phyloP scores from a whole-genome alignment of 139 green algal species.

The Monoraphidium neglectum region DNA sequence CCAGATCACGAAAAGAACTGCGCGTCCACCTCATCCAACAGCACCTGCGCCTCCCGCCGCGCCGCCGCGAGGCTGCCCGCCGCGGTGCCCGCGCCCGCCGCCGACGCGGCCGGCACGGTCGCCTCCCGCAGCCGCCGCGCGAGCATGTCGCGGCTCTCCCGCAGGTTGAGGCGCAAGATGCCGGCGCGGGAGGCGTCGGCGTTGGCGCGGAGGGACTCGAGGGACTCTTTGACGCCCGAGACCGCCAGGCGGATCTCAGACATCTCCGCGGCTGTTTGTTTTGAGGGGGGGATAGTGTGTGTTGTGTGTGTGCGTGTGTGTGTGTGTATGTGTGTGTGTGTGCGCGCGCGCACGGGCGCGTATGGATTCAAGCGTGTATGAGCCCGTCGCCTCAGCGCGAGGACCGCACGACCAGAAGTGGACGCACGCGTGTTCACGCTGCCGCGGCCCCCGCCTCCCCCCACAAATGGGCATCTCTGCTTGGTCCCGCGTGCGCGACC shows the following conservation, averaged over 20 bases:
- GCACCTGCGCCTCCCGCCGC: slow-evolving; percentile 50
- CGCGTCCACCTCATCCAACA: slow-evolving; percentile 50
- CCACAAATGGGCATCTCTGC: too few relatives aligned
- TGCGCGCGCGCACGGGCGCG: too few relatives aligned
- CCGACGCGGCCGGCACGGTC: slow-evolving; percentile 32
- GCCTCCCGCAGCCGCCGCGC: slow-evolving; percentile 54
- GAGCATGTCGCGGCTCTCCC: slow-evolving; percentile 60
- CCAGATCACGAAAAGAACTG: slow-evolving; percentile 31
- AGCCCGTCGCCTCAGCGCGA: too few relatives aligned
- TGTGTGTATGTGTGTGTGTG: background rate
- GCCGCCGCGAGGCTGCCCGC: slow-evolving; percentile 36
- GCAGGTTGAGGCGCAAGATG: slow-evolving; percentile 68
- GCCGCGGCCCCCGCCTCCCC: too few relatives aligned
- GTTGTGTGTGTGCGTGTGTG: too few relatives aligned
- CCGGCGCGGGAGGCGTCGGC: slow-evolving; percentile 33
- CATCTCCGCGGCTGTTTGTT: slow-evolving; percentile 58
- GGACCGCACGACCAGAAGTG: too few relatives aligned
- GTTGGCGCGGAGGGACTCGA: slow-evolving; percentile 60
- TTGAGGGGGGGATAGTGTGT: too few relatives aligned
- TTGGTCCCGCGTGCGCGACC: too few relatives aligned
- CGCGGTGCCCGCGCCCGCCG: slow-evolving; percentile 13
- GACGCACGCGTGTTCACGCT: too few relatives aligned
- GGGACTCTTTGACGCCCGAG: slow-evolving; percentile 38
- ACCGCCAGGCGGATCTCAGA: slow-evolving; percentile 65
- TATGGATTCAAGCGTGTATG: too few relatives aligned